Base-by-base conservation (phyloP, 2,329 filamentous ascomycete species). In the Fusarium secorum region DNA sequence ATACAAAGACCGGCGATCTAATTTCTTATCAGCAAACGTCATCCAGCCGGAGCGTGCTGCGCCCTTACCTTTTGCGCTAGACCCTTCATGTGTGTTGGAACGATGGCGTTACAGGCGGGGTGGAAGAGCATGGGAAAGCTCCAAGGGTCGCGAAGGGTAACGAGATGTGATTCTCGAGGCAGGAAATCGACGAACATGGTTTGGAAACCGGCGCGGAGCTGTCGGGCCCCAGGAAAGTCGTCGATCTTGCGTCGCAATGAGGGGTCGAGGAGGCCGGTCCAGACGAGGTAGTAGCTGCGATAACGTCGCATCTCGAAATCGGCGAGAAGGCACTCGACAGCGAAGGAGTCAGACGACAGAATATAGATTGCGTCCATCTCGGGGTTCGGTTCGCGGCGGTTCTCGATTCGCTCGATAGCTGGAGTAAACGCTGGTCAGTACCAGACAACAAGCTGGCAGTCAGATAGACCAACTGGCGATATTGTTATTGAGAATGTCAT, bases 311-410 rank as follows among this genome's bases (percentile, higher is more conserved):
- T 89, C 77, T 97, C 93, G 68, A 98, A 91, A 80, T 99, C 96
- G 77, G 95, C 94, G 83, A 98, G 90, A 49, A 99, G 85, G 79
- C 95, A 98, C 77, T 98, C 95, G 76, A 98, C 92, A 70, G 97
- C 93, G 79, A 97, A 93, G 11, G 93, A 86, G 76, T 93, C 88
- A 13, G 96, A 93, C 1, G 95, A 92, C 62, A 99, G 87, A 66
- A 99, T 86, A 83, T 98, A 99, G 73, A 99, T 90, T 76, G 94
- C 96, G 81, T 98, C 96, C 90, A 97, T 97, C 75, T 93, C 92
- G 60, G 91, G 90, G 79, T 97, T 97, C 78, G 88, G 86, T 51
- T 92, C 90, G 78, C 96, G 90, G 76, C 90, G 90, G 69, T 96
- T 90, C 84, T 98, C 95, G 82, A 99, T 97, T 78, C 89, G 89